phyloP scores from a whole-genome alignment of 2,329 filamentous ascomycete genomes.

The Paraphaeosphaeria minitans region DNA sequence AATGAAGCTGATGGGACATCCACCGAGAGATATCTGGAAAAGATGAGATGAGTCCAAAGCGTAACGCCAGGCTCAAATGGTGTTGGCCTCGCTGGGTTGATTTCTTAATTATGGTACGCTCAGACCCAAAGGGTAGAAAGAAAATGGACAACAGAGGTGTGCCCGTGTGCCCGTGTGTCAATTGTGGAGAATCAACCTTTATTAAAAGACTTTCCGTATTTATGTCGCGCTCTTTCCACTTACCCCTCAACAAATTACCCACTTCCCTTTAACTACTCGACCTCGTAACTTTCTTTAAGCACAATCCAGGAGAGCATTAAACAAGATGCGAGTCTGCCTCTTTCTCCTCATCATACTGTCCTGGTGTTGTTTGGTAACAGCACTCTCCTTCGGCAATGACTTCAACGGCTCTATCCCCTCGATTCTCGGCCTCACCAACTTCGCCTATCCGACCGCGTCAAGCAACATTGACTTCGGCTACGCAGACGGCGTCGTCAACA shows the following conservation, averaged over 20 bases:
- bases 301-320: background rate
- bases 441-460: background rate
- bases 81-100: too few relatives aligned
- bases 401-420: conserved; percentile 6
- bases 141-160: too few relatives aligned
- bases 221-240: background rate
- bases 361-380: background rate
- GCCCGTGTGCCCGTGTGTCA: background rate
- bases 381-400: background rate
- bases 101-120: too few relatives aligned
- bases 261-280: background rate
- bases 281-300: background rate
- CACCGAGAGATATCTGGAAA: too few relatives aligned
- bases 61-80: too few relatives aligned
- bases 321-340: background rate
- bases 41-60: too few relatives aligned
- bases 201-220: background rate
- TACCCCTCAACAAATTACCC: background rate
- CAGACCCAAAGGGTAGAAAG: too few relatives aligned
- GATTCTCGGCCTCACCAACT: conserved; percentile 3
- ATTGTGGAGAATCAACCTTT: background rate
- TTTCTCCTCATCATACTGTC: background rate
- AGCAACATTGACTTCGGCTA: background rate
- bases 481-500: conserved; percentile 5
- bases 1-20: too few relatives aligned